Base-by-base conservation (phyloP, 805 yeast genomes). In the Candida argentea region DNA sequence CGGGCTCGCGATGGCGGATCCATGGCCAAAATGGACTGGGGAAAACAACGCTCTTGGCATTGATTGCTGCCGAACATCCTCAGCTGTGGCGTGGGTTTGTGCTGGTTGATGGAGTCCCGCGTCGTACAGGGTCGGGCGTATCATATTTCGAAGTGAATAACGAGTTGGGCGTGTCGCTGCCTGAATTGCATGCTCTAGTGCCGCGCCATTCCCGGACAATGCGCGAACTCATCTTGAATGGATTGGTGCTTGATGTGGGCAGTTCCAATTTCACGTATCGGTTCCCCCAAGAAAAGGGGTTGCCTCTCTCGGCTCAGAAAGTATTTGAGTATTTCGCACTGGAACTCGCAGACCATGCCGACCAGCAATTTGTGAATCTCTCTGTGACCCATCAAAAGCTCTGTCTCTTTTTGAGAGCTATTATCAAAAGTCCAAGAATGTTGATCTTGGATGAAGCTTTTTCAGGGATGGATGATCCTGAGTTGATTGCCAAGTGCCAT, bases 51-150 rank as follows among this genome's bases (percentile, higher is more conserved):
- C 55, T 89, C 14, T 53, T 91, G 10, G 73, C 96, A 2, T 50
- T 91, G 25, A 63, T 89, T 16, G 86, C 95, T 0, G 86, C 94
- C 4, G 98, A 89, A 43, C 98, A 89, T 48, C 98, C 98, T 1
- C 95, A 89, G 53, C 77, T 95, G 2, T 89, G 97, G 97, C 77
- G 73, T 39, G 66, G 73, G 4, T 71, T 67, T 14, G 65, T 91
- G 14, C 52, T 58, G 5, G 59, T 85, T 25, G 66, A 79, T 39
- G 85, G 86, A 0, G 65, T 65, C 18, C 69, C 75, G 6, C 67
- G 96, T 22, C 67, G 66, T 34, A 76, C 87, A 0, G 98, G 97
- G 2, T 61, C 57, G 22, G 68, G 68, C 4, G 71, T 77, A 10
- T 76, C 73, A 34, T 87, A 80, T 46, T 85, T 84, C 44, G 81